These are phyloP conservation scores for Colletotrichum siamense DNA, from an alignment of 2,329 filamentous ascomycete genomes.

Conservation along the genomic window DNA sequence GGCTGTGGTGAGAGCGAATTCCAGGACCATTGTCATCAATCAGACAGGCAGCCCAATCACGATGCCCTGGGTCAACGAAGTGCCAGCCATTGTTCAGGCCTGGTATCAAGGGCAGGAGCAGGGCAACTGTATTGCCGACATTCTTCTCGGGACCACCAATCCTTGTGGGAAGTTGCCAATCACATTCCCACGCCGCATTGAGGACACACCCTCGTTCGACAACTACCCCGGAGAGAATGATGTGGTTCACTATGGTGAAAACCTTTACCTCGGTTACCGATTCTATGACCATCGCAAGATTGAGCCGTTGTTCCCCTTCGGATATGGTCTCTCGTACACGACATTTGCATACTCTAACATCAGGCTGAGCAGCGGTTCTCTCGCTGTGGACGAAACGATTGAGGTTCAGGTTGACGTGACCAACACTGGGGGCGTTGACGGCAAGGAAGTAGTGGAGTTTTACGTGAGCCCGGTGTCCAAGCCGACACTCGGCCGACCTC, in stretches of 20 bases:
- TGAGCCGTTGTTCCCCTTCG: neutral
- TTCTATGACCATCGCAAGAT: neutral
- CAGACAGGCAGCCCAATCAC: neutral
- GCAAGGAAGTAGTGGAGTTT: neutral
- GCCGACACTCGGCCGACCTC: neutral
- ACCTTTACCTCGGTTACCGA: neutral
- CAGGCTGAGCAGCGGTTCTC: neutral
- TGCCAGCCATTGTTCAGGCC: neutral
- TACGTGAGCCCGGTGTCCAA: neutral
- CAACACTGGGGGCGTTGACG: fast-evolving
- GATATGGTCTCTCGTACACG: neutral
- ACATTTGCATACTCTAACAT: neutral
- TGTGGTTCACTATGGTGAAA: neutral
- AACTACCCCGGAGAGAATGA: neutral
- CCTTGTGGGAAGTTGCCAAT: neutral
- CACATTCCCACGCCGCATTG: neutral
- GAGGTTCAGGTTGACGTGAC: neutral
- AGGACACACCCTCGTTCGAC: neutral
- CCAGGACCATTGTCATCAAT: slow-evolving; percentile 21
- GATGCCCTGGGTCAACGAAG: neutral
- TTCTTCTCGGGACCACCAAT: neutral
- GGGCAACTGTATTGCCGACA: neutral
- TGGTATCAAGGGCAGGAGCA: neutral
- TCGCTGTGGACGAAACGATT: neutral
- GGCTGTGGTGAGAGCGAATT: neutral